phyloP scores from a whole-genome alignment of 495 filamentous ascomycete species.

The Podospora pseudopauciseta region DNA sequence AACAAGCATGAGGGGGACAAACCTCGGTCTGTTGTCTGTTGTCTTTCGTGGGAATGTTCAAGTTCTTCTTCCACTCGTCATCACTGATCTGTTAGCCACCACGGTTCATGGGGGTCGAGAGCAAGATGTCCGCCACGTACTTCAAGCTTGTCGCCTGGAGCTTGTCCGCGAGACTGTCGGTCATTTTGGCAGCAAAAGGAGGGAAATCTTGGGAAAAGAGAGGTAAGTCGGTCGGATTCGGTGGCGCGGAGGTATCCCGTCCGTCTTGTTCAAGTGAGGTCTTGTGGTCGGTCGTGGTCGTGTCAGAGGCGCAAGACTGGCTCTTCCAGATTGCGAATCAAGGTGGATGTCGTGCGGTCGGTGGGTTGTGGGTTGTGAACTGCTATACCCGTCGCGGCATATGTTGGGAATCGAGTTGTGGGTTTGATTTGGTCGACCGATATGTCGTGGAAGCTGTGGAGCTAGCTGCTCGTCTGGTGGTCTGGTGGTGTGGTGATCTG shows the following conservation, averaged over 20 bases:
- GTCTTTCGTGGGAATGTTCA: conserved; percentile 80
- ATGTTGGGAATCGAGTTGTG: neutral
- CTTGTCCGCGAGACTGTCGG: conserved; percentile 60
- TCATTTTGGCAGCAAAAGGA: conserved; percentile 34
- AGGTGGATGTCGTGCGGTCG: neutral
- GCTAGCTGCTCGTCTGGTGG: neutral
- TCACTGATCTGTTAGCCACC: conserved; percentile 40
- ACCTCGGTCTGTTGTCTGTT: conserved; percentile 92
- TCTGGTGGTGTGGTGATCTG: neutral
- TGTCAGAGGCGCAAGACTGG: neutral
- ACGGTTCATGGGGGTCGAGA: conserved; percentile 8
- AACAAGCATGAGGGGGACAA: conserved; percentile 24
- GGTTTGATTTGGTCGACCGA: neutral
- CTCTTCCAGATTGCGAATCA: neutral
- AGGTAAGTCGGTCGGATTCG: neutral
- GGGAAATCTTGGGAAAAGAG: neutral
- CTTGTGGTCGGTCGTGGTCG: neutral
- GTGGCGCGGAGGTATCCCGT: neutral
- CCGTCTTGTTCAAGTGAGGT: neutral
- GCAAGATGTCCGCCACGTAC: conserved; percentile 41
- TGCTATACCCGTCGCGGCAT: conserved; percentile 7
- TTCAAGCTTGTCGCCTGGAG: conserved; percentile 67
- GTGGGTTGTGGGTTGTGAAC: neutral
- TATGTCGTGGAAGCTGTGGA: neutral
- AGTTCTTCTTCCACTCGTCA: conserved; percentile 70